These are phyloP conservation scores for Solanum okadae DNA, from an alignment of 257 asterid species.

Conservation along the genomic window DNA sequence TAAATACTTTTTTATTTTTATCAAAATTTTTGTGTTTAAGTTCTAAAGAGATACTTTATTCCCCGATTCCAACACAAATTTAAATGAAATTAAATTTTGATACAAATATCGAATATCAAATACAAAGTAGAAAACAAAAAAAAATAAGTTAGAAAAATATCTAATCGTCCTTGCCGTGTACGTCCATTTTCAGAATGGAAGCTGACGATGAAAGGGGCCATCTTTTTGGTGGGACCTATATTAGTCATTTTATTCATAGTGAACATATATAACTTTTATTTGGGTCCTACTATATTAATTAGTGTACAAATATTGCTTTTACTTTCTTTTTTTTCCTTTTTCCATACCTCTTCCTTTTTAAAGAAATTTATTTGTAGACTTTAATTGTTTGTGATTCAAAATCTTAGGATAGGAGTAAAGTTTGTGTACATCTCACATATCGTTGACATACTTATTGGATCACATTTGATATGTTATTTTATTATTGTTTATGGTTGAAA, in stretches of 20 bases:
- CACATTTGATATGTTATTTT: neutral
- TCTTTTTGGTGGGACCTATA: neutral
- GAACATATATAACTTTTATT: neutral
- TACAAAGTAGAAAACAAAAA: neutral
- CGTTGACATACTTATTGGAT: no score
- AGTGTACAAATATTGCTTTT: neutral
- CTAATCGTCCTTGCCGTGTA: conserved; percentile 42
- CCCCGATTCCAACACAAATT: neutral
- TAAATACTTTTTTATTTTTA: neutral
- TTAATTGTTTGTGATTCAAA: neutral
- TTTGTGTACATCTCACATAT: neutral
- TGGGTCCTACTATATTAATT: neutral
- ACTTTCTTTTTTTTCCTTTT: neutral
- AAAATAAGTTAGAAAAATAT: neutral
- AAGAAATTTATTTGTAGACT: neutral
- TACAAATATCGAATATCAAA: neutral
- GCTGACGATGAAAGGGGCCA: conserved; percentile 2
- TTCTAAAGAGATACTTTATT: rapidly evolving
- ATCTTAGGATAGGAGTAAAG: neutral
- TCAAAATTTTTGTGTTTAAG: rapidly evolving
- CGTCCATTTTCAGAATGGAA: conserved; percentile 19
- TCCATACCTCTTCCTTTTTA: neutral
- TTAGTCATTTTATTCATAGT: neutral
- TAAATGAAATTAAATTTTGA: neutral
- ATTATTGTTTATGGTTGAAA: no score